A percentile compares a stretch with the other conserved stretches of the same genome.
Evolutionary conservation across 2,329 filamentous ascomycete species (phyloP).

Genomic region (Thelonectria rubi): DNA sequence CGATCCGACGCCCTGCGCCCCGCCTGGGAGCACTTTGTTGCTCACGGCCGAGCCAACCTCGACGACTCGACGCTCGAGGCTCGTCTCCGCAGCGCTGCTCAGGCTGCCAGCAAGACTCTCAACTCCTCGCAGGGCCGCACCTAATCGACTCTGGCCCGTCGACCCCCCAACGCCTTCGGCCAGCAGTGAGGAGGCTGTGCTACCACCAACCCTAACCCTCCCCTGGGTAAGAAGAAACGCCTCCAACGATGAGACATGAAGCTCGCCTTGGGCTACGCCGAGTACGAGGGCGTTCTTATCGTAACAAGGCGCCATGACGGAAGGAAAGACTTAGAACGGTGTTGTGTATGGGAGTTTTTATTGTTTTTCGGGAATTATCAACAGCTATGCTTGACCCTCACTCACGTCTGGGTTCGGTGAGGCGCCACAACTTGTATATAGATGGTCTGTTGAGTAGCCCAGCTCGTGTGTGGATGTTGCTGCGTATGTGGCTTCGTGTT

Average conservation of each 20-base stretch:
- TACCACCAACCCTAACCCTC: conserved; percentile 78
- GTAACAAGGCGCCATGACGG: conserved; percentile 43
- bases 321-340: conserved; percentile 13
- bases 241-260: conserved; percentile 71
- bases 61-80: conserved; percentile 89
- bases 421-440: conserved; percentile 18
- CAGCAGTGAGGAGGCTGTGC: not conserved
- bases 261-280: conserved; percentile 82
- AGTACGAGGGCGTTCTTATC: conserved; percentile 84
- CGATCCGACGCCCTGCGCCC: conserved; percentile 78
- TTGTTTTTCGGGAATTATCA: conserved; percentile 13
- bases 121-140: conserved; percentile 41
- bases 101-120: conserved; percentile 68
- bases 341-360: conserved; percentile 20
- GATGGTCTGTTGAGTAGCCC: not conserved
- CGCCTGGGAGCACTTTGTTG: conserved; percentile 85
- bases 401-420: conserved; percentile 1
- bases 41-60: conserved; percentile 85
- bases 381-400: conserved; percentile 16
- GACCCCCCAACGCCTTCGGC: not conserved
- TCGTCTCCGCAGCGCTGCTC: conserved; percentile 81
- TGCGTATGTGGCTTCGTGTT: too few relatives aligned
- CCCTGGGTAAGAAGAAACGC: conserved; percentile 88
- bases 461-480: too few relatives aligned
- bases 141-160: conserved; percentile 29